Evolutionary conservation across 495 filamentous ascomycete species (phyloP), one percentile per base, ranked within the genome.

Genomic region (Trichocladium uniseriatum): DNA sequence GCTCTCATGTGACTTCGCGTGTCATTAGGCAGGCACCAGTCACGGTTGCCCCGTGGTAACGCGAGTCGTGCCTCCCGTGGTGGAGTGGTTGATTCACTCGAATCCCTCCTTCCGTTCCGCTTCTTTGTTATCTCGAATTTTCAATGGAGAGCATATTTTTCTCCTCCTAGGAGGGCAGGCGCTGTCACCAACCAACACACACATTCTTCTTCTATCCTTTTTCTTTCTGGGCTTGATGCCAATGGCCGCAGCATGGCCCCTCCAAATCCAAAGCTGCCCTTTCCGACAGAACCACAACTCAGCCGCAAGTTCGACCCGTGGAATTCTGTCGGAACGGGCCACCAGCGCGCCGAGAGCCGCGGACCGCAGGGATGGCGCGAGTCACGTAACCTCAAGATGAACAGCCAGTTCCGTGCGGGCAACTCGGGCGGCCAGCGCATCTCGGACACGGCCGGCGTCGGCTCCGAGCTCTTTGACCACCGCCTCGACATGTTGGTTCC

Each of bases 281-380:
- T 65, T 48, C 77, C 78, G 43, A 72, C 79, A 9, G 54, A 72
- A 35, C 75, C 73, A 10, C 59, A 51, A 22, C 60, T 67, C 55
- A 70, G 73, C 56, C 65, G 67, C 37, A 56, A 65, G 52, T 90
- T 87, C 64, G 88, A 94, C 60, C 71, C 84, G 28, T 95, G 86
- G 85, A 89, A 88, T 66, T 83, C 84, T 18, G 78, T 78, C 14
- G 79, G 83, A 0, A 82, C 86, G 6, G 89, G 89, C 44, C 87
- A 95, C 62, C 89, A 95, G 66, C 72, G 75, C 27, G 79, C 82
- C 49, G 81, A 90, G 31, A 78, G 78, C 45, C 68, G 68, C 13
- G 73, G 70, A 29, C 79, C 79, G 28, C 80, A 71, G 0, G 77
- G 79, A 61, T 94, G 87, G 88, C 79, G 83, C 16, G 73, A 80